Percentiles rank a stretch among this genome's conserved stretches.
Conservation (phyloP, 2,329 filamentous ascomycete genomes). For the Trichoderma atrobrunneum region DNA sequence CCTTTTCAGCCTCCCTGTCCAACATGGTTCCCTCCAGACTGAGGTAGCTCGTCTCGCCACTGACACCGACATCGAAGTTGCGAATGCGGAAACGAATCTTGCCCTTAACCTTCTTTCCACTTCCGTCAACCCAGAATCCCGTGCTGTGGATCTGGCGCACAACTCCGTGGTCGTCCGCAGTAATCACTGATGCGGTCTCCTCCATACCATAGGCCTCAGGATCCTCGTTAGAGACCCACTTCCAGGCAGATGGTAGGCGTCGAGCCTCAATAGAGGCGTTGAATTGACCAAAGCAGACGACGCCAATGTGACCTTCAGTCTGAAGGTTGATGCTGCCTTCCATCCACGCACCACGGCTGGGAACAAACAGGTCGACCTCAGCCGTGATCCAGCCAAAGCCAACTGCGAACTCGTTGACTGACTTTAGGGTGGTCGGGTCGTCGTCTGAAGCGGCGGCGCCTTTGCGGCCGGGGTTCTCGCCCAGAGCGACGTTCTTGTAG, state of each 20-base stretch:
- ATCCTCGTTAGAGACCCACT: conserved; percentile 64
- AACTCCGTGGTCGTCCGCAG: conserved; percentile 51
- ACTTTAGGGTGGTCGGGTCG: conserved; percentile 46
- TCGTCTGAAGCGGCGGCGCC: conserved; percentile 49
- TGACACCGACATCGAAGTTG: conserved; percentile 78
- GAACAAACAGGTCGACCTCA: conserved; percentile 80
- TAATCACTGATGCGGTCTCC: conserved; percentile 40
- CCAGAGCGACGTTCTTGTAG: conserved; percentile 67
- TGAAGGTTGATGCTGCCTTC: conserved; percentile 83
- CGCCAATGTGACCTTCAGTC: conserved; percentile 82
- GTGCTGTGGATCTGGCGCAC: conserved; percentile 52
- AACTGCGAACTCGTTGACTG: conserved; percentile 78
- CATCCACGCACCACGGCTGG: conserved; percentile 68
- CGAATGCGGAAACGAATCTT: conserved; percentile 74
- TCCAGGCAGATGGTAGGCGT: conserved; percentile 75
- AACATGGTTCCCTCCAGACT: conserved; percentile 89
- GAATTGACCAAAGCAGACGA: conserved; percentile 89
- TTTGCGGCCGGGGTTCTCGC: conserved; percentile 53
- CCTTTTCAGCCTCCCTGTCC: conserved; percentile 61
- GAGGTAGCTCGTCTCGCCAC: conserved; percentile 73
- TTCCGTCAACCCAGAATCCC: conserved; percentile 73
- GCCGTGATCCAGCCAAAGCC: conserved; percentile 86
- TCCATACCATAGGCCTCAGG: conserved; percentile 41
- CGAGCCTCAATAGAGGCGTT: conserved; percentile 80
- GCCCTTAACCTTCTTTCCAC: conserved; percentile 67